These are phyloP conservation scores for Penstemon barbatus DNA, from an alignment of 257 asterid genomes.

Conservation along the genomic window DNA sequence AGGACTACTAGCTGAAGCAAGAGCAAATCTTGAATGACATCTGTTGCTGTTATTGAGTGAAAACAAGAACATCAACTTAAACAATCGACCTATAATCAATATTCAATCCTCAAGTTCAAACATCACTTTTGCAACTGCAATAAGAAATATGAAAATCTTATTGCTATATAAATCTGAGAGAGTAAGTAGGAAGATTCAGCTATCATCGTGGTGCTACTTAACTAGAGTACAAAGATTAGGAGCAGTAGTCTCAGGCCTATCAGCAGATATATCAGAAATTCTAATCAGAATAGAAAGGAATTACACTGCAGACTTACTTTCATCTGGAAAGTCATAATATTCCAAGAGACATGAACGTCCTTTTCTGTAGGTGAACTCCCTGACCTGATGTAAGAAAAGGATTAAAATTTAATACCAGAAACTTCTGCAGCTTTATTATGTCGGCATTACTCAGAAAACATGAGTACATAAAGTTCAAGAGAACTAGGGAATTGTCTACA, in stretches of 20 bases:
- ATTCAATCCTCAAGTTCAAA: neutral
- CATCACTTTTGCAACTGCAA: no score
- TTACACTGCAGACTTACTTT: slow-evolving; percentile 45
- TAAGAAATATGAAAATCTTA: no score
- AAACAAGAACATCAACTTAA: neutral
- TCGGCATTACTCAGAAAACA: neutral
- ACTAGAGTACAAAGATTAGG: neutral
- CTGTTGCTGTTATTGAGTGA: neutral
- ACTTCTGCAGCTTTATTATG: slow-evolving; percentile 15
- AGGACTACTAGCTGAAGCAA: neutral
- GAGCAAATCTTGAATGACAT: neutral
- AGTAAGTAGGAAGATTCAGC: no score
- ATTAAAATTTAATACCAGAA: slow-evolving; percentile 23
- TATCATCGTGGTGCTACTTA: neutral
- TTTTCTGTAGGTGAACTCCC: slow-evolving; percentile 23
- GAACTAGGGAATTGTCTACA: neutral
- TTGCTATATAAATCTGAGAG: no score
- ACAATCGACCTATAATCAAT: neutral
- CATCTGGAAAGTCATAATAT: slow-evolving; percentile 64
- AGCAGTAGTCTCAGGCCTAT: neutral
- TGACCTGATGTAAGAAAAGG: slow-evolving; percentile 45
- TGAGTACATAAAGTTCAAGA: neutral
- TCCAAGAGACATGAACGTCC: slow-evolving; percentile 32
- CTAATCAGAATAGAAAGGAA: neutral
- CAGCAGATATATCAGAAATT: neutral